Evolutionary conservation across 1,139 yeast genomes (phyloP).

Genomic region (Magnusiomyces suaveolens): DNA sequence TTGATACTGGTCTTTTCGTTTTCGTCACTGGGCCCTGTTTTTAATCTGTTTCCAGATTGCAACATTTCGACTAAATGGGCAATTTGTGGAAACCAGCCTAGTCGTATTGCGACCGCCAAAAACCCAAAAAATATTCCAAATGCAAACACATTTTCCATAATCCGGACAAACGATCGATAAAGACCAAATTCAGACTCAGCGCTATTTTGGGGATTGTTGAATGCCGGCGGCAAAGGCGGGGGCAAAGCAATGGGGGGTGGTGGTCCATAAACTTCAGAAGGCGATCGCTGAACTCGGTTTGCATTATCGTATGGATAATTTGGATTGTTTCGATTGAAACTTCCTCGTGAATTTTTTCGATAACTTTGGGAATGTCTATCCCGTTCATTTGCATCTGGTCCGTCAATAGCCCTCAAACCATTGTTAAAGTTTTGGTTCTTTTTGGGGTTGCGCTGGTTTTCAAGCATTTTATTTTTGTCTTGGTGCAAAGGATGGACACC

Average conservation of each 20-base stretch:
- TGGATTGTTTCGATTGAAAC: neutral
- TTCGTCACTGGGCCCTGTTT: constrained; percentile 1
- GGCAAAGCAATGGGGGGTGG: constrained; percentile 16
- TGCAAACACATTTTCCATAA: constrained; percentile 44
- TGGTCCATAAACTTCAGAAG: constrained; percentile 12
- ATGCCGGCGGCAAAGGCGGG: constrained; percentile 13
- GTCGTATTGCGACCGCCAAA: constrained; percentile 32
- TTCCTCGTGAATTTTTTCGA: neutral
- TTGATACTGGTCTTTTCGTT: constrained; percentile 3
- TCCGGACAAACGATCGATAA: constrained; percentile 23
- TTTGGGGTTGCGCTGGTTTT: too few relatives aligned
- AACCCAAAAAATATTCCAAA: constrained; percentile 32
- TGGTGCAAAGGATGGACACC: constrained; percentile 29
- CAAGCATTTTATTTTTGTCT: too few relatives aligned
- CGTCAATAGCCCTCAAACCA: constrained; percentile 15
- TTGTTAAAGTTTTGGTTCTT: neutral
- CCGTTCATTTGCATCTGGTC: constrained; percentile 6
- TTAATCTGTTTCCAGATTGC: neutral
- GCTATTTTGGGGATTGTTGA: too few relatives aligned
- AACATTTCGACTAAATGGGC: constrained; percentile 19
- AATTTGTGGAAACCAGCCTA: constrained; percentile 38
- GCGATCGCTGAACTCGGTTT: constrained; percentile 4
- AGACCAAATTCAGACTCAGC: constrained; percentile 13
- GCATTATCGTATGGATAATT: constrained; percentile 3
- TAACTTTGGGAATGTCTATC: neutral